These are phyloP conservation scores for Leishmania arabica DNA, from an alignment of 208 protist genomes.

Conservation along the genomic window DNA sequence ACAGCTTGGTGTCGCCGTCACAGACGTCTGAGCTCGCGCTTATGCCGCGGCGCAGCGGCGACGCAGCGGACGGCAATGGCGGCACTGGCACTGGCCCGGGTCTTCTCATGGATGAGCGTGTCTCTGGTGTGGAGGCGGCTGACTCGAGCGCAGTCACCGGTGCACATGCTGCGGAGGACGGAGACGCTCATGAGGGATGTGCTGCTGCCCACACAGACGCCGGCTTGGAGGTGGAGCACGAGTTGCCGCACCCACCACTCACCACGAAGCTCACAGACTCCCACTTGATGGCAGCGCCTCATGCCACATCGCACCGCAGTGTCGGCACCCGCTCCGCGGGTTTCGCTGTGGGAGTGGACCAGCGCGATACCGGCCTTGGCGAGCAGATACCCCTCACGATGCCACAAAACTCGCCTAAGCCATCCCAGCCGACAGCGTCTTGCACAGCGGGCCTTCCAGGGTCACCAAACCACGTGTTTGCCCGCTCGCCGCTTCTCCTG, in stretches of 20 bases:
- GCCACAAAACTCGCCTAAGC: neutral
- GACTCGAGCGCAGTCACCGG: neutral
- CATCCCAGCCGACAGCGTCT: neutral
- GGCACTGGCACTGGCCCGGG: neutral
- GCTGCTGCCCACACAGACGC: neutral
- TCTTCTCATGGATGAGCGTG: neutral
- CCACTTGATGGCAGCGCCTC: neutral
- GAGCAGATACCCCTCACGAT: neutral
- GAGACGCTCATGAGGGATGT: neutral
- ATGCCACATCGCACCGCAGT: neutral
- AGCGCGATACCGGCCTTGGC: neutral
- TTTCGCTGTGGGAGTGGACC: neutral
- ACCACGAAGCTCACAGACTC: neutral
- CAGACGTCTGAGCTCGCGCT: neutral
- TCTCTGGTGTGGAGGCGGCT: neutral
- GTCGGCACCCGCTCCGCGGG: neutral
- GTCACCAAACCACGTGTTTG: neutral
- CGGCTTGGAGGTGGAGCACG: neutral
- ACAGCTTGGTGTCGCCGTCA: neutral
- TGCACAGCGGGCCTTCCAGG: neutral
- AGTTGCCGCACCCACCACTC: neutral
- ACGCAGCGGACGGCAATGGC: neutral
- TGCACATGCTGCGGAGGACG: neutral
- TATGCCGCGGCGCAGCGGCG: neutral
- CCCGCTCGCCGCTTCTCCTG: neutral